Evolutionary conservation across 1,139 yeast genomes (phyloP).

Genomic region (Yamadazyma diddensiae): DNA sequence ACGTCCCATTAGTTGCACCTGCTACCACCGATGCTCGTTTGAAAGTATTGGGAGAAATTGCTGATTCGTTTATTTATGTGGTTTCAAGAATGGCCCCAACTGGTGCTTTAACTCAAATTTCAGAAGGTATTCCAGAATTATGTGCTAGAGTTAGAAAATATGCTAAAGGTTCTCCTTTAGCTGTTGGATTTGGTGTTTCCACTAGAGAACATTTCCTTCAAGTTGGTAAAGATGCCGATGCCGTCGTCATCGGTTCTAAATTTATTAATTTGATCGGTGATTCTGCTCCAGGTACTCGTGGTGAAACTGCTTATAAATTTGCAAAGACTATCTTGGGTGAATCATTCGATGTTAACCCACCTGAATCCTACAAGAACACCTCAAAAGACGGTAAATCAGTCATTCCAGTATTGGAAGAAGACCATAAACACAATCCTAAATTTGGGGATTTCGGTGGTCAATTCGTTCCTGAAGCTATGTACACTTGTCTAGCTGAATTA

Average conservation of each 20-base stretch:
- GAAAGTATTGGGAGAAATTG: conserved; percentile 71
- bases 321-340: conserved; percentile 70
- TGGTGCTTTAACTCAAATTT: conserved; percentile 73
- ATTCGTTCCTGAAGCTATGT: conserved; percentile 95
- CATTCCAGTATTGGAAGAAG: conserved; percentile 50
- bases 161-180: conserved; percentile 78
- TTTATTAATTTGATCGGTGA: conserved; percentile 68
- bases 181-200: conserved; percentile 96
- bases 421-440: conserved; percentile 59
- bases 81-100: conserved; percentile 98
- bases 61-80: conserved; percentile 93
- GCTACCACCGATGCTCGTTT: conserved; percentile 91
- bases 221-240: conserved; percentile 82
- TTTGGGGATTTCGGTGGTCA: conserved; percentile 99
- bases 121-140: conserved; percentile 62
- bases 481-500: conserved; percentile 84
- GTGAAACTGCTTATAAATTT: conserved; percentile 60
- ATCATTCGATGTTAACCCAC: conserved; percentile 40
- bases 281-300: conserved; percentile 57
- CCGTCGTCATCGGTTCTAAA: conserved; percentile 94
- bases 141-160: conserved; percentile 72
- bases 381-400: conserved; percentile 22
- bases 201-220: conserved; percentile 84
- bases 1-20: conserved; percentile 94
- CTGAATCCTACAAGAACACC: conserved; percentile 26